Base-by-base conservation (phyloP, 2,329 filamentous ascomycete genomes). In the Magnaporthiopsis rhizophila region DNA sequence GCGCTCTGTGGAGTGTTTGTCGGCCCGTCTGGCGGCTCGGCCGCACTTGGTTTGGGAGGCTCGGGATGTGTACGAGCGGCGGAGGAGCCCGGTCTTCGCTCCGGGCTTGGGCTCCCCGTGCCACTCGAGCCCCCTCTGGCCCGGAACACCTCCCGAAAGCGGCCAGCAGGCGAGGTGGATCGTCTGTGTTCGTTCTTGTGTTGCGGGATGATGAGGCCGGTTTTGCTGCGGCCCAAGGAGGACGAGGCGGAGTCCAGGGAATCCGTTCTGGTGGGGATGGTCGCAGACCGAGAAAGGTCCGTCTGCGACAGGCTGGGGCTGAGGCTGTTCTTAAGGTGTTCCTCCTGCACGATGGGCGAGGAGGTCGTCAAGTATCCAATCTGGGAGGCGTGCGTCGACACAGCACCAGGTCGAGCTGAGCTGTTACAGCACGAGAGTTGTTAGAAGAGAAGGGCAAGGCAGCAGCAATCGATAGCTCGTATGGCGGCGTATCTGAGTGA, bases 111-210 rank as follows among this genome's bases (percentile, higher is more conserved):
- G 68, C 79, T 83, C 65, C 77, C 76, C 66, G 77, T 79, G 32
- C 78, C 72, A 65, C 77, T 80, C 34, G 74, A 71, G 66, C 71
- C 76, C 71, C 81, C 86, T 71, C 83, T 86, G 59, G 81, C 78
- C 65, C 78, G 84, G 71, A 95, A 91, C 15, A 88, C 89, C 71
- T 88, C 87, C 73, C 85, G 89, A 66, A 94, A 79, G 71, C 87
- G 90, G 71, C 86, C 85, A 62, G 84, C 86, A 13, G 90, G 89
- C 12, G 91, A 93, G 26, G 84, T 81, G 30, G 86, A 86, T 66
- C 89, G 84, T 69, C 83, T 83, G 59, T 76, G 72, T 65, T 78
- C 77, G 69, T 75, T 78, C 66, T 78, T 77, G 69, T 75, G 77
- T 68, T 71, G 72, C 61, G 78, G 79, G 64, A 74, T 77, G 69